Percentiles rank a stretch among this genome's conserved stretches.
Conservation (phyloP, 2,329 filamentous ascomycete genomes). For the Claviceps sp. region DNA sequence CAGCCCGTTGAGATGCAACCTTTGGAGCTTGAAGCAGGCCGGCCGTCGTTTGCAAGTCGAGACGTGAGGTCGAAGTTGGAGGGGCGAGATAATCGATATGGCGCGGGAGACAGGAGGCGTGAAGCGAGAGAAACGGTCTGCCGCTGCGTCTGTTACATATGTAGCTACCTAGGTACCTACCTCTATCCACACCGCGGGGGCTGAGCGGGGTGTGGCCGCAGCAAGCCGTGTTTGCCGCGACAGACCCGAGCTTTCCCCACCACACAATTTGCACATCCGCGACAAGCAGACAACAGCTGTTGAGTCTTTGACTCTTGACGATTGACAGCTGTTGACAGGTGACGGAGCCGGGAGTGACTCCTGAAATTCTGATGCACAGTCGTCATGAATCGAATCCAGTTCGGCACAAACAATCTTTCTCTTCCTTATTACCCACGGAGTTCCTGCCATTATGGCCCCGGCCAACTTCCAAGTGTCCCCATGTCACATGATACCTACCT, state of each 20-base stretch:
- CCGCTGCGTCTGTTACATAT: too few species aligned
- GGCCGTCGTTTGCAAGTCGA: neutral
- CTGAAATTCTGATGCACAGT: neutral
- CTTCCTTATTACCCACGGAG: too few species aligned
- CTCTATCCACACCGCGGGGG: neutral
- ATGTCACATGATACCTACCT: too few species aligned
- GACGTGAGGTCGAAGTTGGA: too few species aligned
- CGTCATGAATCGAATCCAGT: too few species aligned
- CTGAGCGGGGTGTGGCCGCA: constrained; percentile 10
- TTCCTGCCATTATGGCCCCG: too few species aligned
- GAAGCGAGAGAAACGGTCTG: neutral
- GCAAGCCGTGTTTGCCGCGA: constrained; percentile 12
- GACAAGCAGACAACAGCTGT: neutral
- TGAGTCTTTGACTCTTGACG: neutral
- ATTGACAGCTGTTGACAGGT: neutral
- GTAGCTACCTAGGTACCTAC: too few species aligned
- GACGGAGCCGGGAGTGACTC: neutral
- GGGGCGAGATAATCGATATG: too few species aligned
- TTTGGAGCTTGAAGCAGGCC: neutral
- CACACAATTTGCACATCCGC: neutral
- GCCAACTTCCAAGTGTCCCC: too few species aligned
- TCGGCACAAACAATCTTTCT: too few species aligned
- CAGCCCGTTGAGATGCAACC: too few species aligned
- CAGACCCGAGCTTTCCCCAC: constrained; percentile 1
- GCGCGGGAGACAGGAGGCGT: too few species aligned